These are phyloP conservation scores for Noccaea bulbosa DNA, from an alignment of 345 rosid genomes.

Conservation along the genomic window DNA sequence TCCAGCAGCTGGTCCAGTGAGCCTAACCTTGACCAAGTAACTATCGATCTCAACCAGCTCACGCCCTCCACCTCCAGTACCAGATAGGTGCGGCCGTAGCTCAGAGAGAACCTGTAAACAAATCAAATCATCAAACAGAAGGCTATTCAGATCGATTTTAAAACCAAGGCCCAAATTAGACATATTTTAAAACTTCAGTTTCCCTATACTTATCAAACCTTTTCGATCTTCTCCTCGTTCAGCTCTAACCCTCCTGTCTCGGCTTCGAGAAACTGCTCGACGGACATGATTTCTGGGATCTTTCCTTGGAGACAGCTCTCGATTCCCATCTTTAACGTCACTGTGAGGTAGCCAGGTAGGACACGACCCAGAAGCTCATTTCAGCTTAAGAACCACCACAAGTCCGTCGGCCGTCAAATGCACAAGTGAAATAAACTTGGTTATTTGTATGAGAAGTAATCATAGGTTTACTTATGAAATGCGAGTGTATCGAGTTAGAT, in stretches of 20 bases:
- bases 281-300: constrained; percentile 85
- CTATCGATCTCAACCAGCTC: constrained; percentile 75
- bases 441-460: no score
- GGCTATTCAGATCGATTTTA: not conserved
- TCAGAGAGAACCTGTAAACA: constrained; percentile 88
- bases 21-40: constrained; percentile 66
- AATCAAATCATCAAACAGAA: constrained; percentile 1
- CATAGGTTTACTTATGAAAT: no score
- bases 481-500: no score
- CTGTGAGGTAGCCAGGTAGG: constrained; percentile 94
- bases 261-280: constrained; percentile 82
- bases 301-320: constrained; percentile 85
- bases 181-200: not conserved
- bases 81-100: constrained; percentile 85
- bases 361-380: constrained; percentile 98
- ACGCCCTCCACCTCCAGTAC: constrained; percentile 86
- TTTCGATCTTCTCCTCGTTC: constrained; percentile 74
- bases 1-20: constrained; percentile 86
- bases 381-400: constrained; percentile 80
- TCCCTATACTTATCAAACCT: constrained; percentile 53
- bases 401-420: no score
- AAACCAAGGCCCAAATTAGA: not conserved
- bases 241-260: constrained; percentile 80
- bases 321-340: constrained; percentile 95
- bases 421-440: no score